phyloP scores from a whole-genome alignment of 2,329 filamentous ascomycete species.

The Botryosphaeria agaves region DNA sequence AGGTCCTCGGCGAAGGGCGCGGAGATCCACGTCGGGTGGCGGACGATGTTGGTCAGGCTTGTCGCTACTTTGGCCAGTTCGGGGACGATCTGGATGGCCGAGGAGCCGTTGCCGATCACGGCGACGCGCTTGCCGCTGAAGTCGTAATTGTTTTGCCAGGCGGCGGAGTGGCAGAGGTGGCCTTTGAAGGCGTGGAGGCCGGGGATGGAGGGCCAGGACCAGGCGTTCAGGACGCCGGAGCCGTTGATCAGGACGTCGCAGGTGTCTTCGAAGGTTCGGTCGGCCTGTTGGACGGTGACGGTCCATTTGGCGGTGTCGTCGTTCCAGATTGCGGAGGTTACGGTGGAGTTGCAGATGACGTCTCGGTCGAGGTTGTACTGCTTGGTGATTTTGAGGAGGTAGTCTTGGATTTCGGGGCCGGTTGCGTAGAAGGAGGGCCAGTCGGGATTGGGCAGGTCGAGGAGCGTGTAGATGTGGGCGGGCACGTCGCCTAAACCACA shows the following conservation, averaged over 20 bases:
- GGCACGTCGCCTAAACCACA: background rate
- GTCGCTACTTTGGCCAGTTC: constrained; percentile 19
- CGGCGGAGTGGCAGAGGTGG: constrained; percentile 25
- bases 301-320: background rate
- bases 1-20: constrained; percentile 19
- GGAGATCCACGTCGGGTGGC: constrained; percentile 22
- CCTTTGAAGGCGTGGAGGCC: constrained; percentile 30
- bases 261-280: constrained; percentile 15
- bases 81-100: constrained; percentile 10
- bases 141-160: constrained; percentile 16
- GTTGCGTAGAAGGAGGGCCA: constrained; percentile 42
- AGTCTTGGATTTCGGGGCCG: constrained; percentile 37
- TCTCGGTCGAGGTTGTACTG: constrained; percentile 2
- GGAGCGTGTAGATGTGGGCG: constrained; percentile 43
- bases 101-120: constrained; percentile 14
- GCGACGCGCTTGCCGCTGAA: constrained; percentile 11
- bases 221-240: constrained; percentile 17
- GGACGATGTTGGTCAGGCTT: constrained; percentile 17
- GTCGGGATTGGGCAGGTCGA: constrained; percentile 39
- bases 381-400: constrained; percentile 20
- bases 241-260: constrained; percentile 8
- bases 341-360: background rate
- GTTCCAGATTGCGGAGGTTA: background rate
- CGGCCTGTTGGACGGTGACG: no score
- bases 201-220: constrained; percentile 27